A percentile compares a stretch with the other conserved stretches of the same genome.
These are phyloP conservation scores for Amanita phalloides DNA, from an alignment of 768 basidiomycete genomes.

Conservation along the genomic window DNA sequence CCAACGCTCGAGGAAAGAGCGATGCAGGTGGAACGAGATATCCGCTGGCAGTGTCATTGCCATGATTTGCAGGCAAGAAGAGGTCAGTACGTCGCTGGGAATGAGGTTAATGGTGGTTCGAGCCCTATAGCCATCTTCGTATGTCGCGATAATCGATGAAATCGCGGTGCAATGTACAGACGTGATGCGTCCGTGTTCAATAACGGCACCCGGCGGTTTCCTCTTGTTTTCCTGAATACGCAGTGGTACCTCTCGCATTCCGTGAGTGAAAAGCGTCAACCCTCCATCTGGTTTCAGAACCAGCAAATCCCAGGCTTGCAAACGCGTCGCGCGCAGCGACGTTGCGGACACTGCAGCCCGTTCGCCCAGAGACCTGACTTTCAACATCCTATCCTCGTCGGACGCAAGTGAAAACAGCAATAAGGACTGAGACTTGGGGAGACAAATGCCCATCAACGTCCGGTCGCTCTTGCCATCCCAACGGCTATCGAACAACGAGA, in stretches of 20 bases:
- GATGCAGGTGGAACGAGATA: conserved; percentile 44
- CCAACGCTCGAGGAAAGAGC: conserved; percentile 49
- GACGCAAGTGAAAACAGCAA: conserved; percentile 39
- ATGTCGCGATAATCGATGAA: conserved; percentile 42
- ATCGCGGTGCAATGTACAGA: conserved; percentile 36
- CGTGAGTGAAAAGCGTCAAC: conserved; percentile 55
- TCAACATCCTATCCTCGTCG: conserved; percentile 29
- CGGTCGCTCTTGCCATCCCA: conserved; percentile 44
- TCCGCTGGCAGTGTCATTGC: conserved; percentile 49
- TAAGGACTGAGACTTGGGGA: conserved; percentile 34
- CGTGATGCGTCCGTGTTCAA: conserved; percentile 26
- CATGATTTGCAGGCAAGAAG: conserved; percentile 49
- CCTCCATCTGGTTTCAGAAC: conserved; percentile 45
- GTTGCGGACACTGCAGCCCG: conserved; percentile 39
- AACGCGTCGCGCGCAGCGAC: conserved; percentile 54
- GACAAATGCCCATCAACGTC: conserved; percentile 43
- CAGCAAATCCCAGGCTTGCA: conserved; percentile 57
- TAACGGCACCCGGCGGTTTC: neutral
- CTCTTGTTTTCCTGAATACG: neutral
- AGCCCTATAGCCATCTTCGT: conserved; percentile 35
- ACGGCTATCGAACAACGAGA: conserved; percentile 54
- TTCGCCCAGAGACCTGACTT: conserved; percentile 25
- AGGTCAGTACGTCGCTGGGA: conserved; percentile 45
- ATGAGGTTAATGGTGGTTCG: conserved; percentile 44
- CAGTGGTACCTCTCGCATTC: conserved; percentile 28